phyloP scores from a whole-genome alignment of 176 grass and related monocot genomes.

The Oryza glaberrima region DNA sequence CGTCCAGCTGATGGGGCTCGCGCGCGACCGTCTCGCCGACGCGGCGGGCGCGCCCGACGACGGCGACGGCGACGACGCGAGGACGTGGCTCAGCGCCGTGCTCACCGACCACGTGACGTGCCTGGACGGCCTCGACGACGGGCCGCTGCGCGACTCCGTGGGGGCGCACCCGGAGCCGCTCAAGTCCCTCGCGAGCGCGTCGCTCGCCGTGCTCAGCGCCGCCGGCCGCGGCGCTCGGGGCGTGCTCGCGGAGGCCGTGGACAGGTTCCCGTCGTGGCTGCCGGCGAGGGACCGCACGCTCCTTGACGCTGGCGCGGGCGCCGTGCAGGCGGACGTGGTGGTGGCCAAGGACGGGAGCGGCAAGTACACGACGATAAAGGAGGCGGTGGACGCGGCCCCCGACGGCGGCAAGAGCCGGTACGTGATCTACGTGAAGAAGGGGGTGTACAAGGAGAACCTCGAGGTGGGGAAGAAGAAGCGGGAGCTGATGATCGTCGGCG shows the following conservation, averaged over 20 bases:
- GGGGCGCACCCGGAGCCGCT: slow-evolving; percentile 35
- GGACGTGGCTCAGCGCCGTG: slow-evolving; percentile 57
- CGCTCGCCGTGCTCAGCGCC: slow-evolving; percentile 59
- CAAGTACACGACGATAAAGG: slow-evolving; percentile 53
- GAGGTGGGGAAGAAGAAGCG: slow-evolving; percentile 58
- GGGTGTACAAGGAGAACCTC: slow-evolving; percentile 65
- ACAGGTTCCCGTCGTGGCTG: slow-evolving; percentile 45
- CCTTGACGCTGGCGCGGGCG: not conserved
- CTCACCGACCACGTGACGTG: slow-evolving; percentile 59
- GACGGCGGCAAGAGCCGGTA: slow-evolving; percentile 45
- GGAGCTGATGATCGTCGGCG: slow-evolving; percentile 63
- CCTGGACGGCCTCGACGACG: slow-evolving; percentile 39
- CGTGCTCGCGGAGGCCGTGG: slow-evolving; percentile 1
- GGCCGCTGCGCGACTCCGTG: slow-evolving; percentile 4
- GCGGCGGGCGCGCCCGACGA: not conserved
- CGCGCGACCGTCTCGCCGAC: slow-evolving; percentile 51
- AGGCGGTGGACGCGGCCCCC: slow-evolving; percentile 56
- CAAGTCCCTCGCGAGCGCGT: slow-evolving; percentile 50
- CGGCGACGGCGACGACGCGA: not conserved
- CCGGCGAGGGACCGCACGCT: slow-evolving; percentile 39
- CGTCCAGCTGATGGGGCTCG: slow-evolving; percentile 54
- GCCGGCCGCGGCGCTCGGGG: not conserved
- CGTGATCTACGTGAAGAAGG: slow-evolving; percentile 64
- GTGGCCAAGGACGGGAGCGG: slow-evolving; percentile 68
- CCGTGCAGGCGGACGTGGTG: slow-evolving; percentile 46